Evolutionary conservation across 2,329 filamentous ascomycete genomes (phyloP), one percentile per base, ranked within the genome.

Genomic region (Monascus ruber): DNA sequence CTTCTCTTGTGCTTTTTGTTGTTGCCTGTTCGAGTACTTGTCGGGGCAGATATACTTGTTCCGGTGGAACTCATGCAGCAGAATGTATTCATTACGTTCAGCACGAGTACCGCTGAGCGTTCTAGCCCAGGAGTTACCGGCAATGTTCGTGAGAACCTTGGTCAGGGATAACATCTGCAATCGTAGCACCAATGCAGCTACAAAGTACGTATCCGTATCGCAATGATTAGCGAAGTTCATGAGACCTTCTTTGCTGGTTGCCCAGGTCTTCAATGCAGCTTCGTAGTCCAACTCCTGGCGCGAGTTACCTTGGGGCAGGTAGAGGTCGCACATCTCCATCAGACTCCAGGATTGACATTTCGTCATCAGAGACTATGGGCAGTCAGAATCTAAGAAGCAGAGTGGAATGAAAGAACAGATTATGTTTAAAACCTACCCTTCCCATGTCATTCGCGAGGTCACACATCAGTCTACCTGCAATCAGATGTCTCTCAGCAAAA

Each of bases 1-100:
- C 44, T 86, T 83, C 38, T 88, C 85, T 40, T 86, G 83, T 10
- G 67, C 66, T 53, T 83, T 84, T 36, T 77, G 73, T 43, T 85
- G 83, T 50, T 85, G 83, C 50, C 81, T 87, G 53, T 85, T 86
- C 34, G 73, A 81, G 49, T 86, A 80, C 65, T 98, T 98, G 67
- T 98, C 93, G 0, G 91, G 91, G 57, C 87, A 95, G 44, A 98
- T 95, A 58, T 94, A 98, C 63, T 95, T 96, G 65, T 91, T 95
- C 46, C 83, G 81, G 59, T 95, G 77, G 57, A 98, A 98, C 55
- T 96, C 89, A 52, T 98, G 91, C 4, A 98, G 76, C 57, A 98
- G 57, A 85, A 98, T 98, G 72, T 94, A 98, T 66, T 98, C 91
- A 65, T 98, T 98, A 29, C 91, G 84, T 68, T 98, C 91, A 6